These are phyloP conservation scores for Solanum phureja DNA, from an alignment of 257 asterid genomes.

Conservation along the genomic window DNA sequence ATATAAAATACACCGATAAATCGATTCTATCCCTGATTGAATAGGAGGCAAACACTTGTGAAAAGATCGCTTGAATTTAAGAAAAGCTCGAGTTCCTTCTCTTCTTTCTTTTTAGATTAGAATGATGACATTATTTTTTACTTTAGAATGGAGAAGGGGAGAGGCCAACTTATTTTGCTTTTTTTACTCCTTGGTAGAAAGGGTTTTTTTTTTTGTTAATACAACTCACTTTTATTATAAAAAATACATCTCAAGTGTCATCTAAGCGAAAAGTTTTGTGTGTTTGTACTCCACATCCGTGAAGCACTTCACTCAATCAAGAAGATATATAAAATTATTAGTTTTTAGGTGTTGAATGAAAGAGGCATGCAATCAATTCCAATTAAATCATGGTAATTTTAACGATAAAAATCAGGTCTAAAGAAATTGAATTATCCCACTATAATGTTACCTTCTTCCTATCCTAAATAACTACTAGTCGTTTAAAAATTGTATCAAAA, in stretches of 20 bases:
- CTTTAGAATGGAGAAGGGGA: too few relatives aligned
- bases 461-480: background rate
- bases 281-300: too few relatives aligned
- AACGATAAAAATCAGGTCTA: background rate
- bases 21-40: too few relatives aligned
- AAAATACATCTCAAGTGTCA: background rate
- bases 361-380: background rate
- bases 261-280: background rate
- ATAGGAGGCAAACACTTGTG: too few relatives aligned
- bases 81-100: too few relatives aligned
- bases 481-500: too few relatives aligned
- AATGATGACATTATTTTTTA: background rate
- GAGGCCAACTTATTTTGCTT: background rate
- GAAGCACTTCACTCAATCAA: too few relatives aligned
- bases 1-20: too few relatives aligned
- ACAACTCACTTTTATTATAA: too few relatives aligned
- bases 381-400: background rate
- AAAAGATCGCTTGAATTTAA: too few relatives aligned
- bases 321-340: too few relatives aligned
- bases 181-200: background rate
- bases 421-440: background rate
- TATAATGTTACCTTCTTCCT: background rate
- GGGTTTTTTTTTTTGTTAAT: background rate
- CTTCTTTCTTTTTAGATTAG: too few relatives aligned
- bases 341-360: background rate